A percentile compares a stretch with the other conserved stretches of the same genome.
phyloP scores from a whole-genome alignment of 192 early-diverging fungal genomes.

The Mortierella hygrophila region DNA sequence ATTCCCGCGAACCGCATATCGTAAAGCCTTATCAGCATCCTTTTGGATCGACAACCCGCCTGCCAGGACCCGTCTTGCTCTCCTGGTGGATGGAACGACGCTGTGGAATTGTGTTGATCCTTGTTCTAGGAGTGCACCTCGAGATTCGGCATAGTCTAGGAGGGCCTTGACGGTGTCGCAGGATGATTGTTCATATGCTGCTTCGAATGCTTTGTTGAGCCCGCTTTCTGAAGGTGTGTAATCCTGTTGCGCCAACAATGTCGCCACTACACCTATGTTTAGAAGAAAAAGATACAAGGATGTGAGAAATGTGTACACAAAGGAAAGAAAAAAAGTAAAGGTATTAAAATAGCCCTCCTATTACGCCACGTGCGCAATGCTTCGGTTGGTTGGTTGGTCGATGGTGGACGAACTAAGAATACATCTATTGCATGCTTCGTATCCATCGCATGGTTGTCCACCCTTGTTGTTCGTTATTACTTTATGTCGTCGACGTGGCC shows the following conservation, averaged over 20 bases:
- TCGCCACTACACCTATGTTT: conserved; percentile 16
- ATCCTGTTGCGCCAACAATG: conserved; percentile 30
- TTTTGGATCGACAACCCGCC: conserved; percentile 44
- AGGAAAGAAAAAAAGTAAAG: not conserved
- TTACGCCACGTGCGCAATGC: not conserved
- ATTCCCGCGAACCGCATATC: conserved; percentile 51
- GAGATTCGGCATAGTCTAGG: conserved; percentile 35
- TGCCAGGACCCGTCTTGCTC: conserved; percentile 34
- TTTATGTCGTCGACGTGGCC: too few relatives aligned
- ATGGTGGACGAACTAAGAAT: too few relatives aligned
- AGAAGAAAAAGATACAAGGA: not conserved
- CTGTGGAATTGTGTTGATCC: conserved; percentile 13
- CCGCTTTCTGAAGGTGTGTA: conserved; percentile 46
- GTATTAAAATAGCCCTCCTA: not conserved
- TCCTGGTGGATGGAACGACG: conserved; percentile 11
- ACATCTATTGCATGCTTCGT: too few relatives aligned
- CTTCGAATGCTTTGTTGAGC: conserved; percentile 53
- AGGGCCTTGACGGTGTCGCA: conserved; percentile 38
- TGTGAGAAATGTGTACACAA: not conserved
- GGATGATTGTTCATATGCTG: conserved; percentile 41
- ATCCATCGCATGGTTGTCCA: too few relatives aligned
- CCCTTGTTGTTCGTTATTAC: too few relatives aligned
- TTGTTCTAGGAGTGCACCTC: conserved; percentile 12
- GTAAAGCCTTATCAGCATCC: conserved; percentile 45
- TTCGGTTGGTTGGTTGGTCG: too few relatives aligned